These are phyloP conservation scores for Amesomyces nigricolor DNA, from an alignment of 2,329 filamentous ascomycete genomes.

Conservation along the genomic window DNA sequence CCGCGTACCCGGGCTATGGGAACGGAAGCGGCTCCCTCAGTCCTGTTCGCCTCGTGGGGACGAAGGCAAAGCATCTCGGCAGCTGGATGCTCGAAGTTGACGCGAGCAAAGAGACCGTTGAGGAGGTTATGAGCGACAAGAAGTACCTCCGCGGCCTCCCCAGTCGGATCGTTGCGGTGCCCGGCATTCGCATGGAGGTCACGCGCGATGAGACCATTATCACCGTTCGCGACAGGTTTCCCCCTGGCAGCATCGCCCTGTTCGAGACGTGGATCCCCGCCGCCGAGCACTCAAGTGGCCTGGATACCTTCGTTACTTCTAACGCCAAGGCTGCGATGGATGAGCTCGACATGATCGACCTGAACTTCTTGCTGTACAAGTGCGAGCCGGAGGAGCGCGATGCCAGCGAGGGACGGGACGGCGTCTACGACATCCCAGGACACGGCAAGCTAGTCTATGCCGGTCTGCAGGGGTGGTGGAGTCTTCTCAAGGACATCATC, in stretches of 20 bases:
- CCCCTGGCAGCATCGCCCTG: conserved; percentile 87
- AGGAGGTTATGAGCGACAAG: conserved; percentile 61
- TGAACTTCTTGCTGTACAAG: conserved; percentile 88
- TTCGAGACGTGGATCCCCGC: conserved; percentile 95
- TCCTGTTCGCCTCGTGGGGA: conserved; percentile 75
- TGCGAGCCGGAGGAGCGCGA: conserved; percentile 85
- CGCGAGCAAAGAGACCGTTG: conserved; percentile 61
- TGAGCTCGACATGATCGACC: conserved; percentile 67
- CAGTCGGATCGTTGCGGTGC: conserved; percentile 68
- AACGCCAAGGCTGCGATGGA: conserved; percentile 74
- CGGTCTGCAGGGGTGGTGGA: conserved; percentile 99
- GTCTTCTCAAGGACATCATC: conserved; percentile 77
- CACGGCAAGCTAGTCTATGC: conserved; percentile 86
- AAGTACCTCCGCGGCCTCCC: conserved; percentile 75
- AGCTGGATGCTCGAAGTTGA: conserved; percentile 93
- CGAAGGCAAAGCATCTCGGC: conserved; percentile 77
- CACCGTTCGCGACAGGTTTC: conserved; percentile 74
- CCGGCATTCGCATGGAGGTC: conserved; percentile 67
- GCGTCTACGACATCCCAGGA: conserved; percentile 82
- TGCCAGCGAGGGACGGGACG: conserved; percentile 70
- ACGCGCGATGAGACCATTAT: conserved; percentile 71
- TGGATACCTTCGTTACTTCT: conserved; percentile 81
- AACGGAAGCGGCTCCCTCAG: conserved; percentile 76
- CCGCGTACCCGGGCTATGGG: conserved; percentile 86
- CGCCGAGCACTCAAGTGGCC: conserved; percentile 73